These are phyloP conservation scores for Eutrema heterophyllum DNA, from an alignment of 345 rosid genomes.

Conservation along the genomic window DNA sequence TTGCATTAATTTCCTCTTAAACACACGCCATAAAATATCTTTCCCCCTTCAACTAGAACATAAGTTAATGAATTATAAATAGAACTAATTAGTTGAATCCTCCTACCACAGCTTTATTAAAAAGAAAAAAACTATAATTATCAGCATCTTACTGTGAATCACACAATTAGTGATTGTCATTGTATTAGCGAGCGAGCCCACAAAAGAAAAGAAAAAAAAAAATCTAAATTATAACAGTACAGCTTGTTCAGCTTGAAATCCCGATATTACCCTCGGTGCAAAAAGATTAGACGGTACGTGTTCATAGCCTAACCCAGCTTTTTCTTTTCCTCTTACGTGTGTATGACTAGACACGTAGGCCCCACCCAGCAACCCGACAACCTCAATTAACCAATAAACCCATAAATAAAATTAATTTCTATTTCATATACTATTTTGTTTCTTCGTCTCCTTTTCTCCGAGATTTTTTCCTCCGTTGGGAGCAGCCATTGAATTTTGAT, in stretches of 20 bases:
- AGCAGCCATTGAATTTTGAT: constrained; percentile 9
- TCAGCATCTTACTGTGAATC: neutral
- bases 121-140: neutral
- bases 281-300: constrained; percentile 24
- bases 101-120: neutral
- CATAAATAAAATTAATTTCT: neutral
- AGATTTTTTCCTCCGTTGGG: neutral
- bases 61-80: neutral
- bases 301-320: constrained; percentile 20
- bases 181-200: neutral
- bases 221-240: constrained; percentile 12
- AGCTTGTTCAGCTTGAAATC: neutral
- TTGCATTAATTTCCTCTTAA: neutral
- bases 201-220: neutral
- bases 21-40: neutral
- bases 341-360: constrained; percentile 30
- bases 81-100: neutral
- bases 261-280: neutral
- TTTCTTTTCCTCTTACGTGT: constrained; percentile 20
- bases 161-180: neutral
- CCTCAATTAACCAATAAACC: neutral
- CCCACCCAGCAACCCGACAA: constrained; percentile 29
- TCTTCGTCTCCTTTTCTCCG: neutral
- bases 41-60: neutral
- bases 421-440: neutral